phyloP scores from a whole-genome alignment of 805 yeast genomes.

The Candida coquimbonensis region DNA sequence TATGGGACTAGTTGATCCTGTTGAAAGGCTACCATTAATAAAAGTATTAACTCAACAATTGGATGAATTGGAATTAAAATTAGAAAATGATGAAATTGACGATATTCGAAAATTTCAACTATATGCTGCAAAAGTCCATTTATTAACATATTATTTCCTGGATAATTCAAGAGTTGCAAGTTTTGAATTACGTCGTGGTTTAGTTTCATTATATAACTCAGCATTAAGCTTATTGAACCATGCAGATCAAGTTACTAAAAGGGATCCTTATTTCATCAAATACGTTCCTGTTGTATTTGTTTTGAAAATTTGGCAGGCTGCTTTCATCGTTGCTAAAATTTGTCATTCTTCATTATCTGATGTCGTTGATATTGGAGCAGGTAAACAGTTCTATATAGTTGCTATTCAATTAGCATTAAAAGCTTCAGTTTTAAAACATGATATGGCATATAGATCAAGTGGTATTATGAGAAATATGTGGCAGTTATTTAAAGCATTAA shows the following conservation, averaged over 20 bases:
- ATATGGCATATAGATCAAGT: slow-evolving; percentile 85
- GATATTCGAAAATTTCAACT: slow-evolving; percentile 64
- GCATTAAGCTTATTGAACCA: slow-evolving; percentile 67
- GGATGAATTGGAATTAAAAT: slow-evolving; percentile 64
- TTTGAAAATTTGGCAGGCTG: slow-evolving; percentile 85
- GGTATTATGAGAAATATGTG: slow-evolving; percentile 94
- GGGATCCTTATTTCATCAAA: slow-evolving; percentile 56
- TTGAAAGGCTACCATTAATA: slow-evolving; percentile 69
- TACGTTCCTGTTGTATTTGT: slow-evolving; percentile 82
- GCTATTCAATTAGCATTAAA: slow-evolving; percentile 65
- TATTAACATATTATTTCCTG: slow-evolving; percentile 74
- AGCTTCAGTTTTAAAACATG: slow-evolving; percentile 85
- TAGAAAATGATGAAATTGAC: slow-evolving; percentile 46
- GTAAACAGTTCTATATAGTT: slow-evolving; percentile 58
- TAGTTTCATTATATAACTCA: slow-evolving; percentile 73
- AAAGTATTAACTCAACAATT: slow-evolving; percentile 65
- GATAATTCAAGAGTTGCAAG: slow-evolving; percentile 37
- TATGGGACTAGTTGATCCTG: slow-evolving; percentile 54
- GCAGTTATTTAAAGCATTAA: slow-evolving; percentile 71
- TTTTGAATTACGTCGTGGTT: slow-evolving; percentile 64
- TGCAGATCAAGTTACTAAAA: slow-evolving; percentile 51
- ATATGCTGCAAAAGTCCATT: slow-evolving; percentile 70
- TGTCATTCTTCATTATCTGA: slow-evolving; percentile 67
- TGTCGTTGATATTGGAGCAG: slow-evolving; percentile 62
- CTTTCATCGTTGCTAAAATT: slow-evolving; percentile 74